phyloP scores from a whole-genome alignment of 805 yeast genomes.

The Yamadazyma paraphyllophila region DNA sequence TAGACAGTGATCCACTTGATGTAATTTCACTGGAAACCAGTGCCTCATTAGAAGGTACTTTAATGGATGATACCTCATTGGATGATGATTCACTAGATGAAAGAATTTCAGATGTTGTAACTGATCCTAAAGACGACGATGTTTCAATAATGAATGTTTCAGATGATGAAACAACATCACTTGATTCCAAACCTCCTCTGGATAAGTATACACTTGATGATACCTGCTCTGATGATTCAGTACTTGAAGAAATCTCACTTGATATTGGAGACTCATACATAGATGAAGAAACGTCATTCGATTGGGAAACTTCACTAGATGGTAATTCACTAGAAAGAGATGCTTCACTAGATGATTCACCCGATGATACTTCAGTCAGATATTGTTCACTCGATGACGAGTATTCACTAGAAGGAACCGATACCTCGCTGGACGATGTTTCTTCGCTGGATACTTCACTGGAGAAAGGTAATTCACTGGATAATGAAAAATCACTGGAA shows the following conservation, averaged over 20 bases:
- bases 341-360: background rate
- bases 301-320: background rate
- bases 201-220: background rate
- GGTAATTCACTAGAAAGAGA: background rate
- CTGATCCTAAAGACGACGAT: too few relatives aligned
- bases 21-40: too few relatives aligned
- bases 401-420: background rate
- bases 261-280: background rate
- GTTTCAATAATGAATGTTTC: too few relatives aligned
- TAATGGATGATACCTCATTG: too few relatives aligned
- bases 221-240: background rate
- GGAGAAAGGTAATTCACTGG: slow-evolving; percentile 1
- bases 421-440: background rate
- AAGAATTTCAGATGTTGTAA: too few relatives aligned
- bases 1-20: too few relatives aligned
- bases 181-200: background rate
- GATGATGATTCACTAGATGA: too few relatives aligned
- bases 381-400: background rate
- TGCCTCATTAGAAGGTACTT: too few relatives aligned
- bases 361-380: background rate
- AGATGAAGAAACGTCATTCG: background rate
- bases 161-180: too few relatives aligned
- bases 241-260: background rate
- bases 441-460: background rate
- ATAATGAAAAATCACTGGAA: background rate